Percentiles rank a stretch among this genome's conserved stretches.
phyloP scores from a whole-genome alignment of 78 protist species.

The Monosiga brevicollis region DNA sequence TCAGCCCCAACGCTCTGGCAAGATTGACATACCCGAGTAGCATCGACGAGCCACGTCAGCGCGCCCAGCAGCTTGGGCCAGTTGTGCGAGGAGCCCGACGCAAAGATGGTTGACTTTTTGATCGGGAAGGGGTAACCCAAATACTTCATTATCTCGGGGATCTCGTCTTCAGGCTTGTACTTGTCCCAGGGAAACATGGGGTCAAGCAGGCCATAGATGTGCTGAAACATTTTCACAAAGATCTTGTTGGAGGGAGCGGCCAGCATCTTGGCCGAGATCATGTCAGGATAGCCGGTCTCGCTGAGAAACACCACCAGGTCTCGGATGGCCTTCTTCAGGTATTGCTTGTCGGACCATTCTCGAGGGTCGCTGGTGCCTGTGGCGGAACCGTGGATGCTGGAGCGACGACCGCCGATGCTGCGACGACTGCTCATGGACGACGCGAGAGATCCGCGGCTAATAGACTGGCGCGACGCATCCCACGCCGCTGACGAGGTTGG shows the following conservation, averaged over 20 bases:
- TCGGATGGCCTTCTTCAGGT: background rate
- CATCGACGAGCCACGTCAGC: background rate
- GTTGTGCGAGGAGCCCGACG: background rate
- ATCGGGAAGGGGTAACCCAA: background rate
- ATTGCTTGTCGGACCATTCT: background rate
- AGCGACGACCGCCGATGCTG: background rate
- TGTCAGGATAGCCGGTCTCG: background rate
- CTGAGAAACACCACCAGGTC: background rate
- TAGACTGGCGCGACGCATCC: no score
- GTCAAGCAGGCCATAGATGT: background rate
- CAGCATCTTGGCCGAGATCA: background rate
- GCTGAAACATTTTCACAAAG: background rate
- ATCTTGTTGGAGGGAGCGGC: background rate
- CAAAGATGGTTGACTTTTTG: background rate
- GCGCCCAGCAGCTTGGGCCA: background rate
- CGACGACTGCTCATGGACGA: background rate
- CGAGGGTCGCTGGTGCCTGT: no score
- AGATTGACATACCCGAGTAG: background rate
- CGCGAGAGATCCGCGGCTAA: no score
- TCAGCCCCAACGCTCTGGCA: no score
- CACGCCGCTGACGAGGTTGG: no score
- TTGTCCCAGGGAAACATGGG: background rate
- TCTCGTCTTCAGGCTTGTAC: background rate
- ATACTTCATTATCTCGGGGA: background rate
- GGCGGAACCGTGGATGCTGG: background rate